A percentile compares a stretch with the other conserved stretches of the same genome.
phyloP scores from a whole-genome alignment of 495 filamentous ascomycete genomes.

The Neohortaea acidophila region DNA sequence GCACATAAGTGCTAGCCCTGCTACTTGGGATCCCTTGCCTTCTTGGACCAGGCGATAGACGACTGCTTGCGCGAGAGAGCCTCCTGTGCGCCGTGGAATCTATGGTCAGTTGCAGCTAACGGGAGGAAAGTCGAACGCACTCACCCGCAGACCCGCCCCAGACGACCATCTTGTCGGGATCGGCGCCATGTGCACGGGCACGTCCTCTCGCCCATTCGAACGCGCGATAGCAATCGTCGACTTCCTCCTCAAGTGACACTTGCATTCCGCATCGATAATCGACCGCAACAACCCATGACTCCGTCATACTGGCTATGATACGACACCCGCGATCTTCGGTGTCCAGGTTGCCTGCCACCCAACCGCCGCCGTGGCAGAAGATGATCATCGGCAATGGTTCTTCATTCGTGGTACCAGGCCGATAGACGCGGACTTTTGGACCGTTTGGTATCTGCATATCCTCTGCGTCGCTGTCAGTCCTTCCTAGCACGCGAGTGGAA shows the following conservation, averaged over 20 bases:
- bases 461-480: not conserved
- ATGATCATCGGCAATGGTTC: not conserved
- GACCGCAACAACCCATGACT: not conserved
- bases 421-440: conserved; percentile 4
- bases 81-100: too few relatives aligned
- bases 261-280: not conserved
- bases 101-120: too few relatives aligned
- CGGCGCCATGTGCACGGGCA: not conserved
- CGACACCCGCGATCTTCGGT: conserved; percentile 7
- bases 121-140: too few relatives aligned
- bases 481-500: not conserved
- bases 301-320: not conserved
- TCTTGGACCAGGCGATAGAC: conserved; percentile 1
- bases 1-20: conserved; percentile 1
- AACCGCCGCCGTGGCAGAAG: conserved; percentile 7
- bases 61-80: not conserved
- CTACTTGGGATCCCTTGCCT: not conserved
- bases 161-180: not conserved
- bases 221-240: conserved; percentile 1
- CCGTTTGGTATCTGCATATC: not conserved
- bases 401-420: not conserved
- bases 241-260: not conserved
- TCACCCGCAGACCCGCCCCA: not conserved
- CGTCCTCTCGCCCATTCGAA: not conserved
- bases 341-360: conserved; percentile 4